Evolutionary conservation across 192 early-diverging fungal genomes (phyloP).

Genomic region (Podila horticola): DNA sequence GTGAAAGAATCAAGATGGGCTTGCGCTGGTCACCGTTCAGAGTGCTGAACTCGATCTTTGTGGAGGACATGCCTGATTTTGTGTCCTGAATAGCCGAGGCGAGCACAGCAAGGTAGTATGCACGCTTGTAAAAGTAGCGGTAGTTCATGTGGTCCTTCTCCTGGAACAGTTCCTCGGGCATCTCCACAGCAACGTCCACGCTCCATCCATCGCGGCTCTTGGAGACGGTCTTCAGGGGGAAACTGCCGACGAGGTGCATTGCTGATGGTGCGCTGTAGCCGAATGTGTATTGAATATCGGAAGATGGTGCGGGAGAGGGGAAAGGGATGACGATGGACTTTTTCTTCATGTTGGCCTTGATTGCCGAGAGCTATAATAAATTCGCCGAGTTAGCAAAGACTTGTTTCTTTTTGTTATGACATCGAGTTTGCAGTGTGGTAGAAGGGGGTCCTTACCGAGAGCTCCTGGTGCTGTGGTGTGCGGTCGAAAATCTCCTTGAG

Average conservation of each 20-base stretch:
- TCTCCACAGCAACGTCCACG: slow-evolving; percentile 91
- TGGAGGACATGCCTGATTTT: slow-evolving; percentile 56
- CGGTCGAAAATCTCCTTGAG: slow-evolving; percentile 76
- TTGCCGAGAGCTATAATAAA: slow-evolving; percentile 51
- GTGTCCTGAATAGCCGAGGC: slow-evolving; percentile 64
- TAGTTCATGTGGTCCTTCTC: slow-evolving; percentile 95
- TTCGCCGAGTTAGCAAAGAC: not conserved
- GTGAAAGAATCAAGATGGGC: slow-evolving; percentile 69
- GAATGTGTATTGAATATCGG: slow-evolving; percentile 81
- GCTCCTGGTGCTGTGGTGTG: slow-evolving; percentile 62
- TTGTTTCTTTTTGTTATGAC: too few species aligned
- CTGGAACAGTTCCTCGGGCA: slow-evolving; percentile 88
- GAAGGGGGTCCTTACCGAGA: slow-evolving; percentile 44
- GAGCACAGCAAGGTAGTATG: slow-evolving; percentile 88
- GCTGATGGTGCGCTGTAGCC: slow-evolving; percentile 78
- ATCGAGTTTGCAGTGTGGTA: too few species aligned
- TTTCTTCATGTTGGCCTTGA: slow-evolving; percentile 58
- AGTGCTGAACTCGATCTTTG: slow-evolving; percentile 61
- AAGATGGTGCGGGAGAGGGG: slow-evolving; percentile 78
- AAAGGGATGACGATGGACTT: slow-evolving; percentile 76
- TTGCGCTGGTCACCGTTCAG: slow-evolving; percentile 71
- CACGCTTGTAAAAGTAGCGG: slow-evolving; percentile 95
- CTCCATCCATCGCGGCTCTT: slow-evolving; percentile 71
- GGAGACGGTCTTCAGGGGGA: slow-evolving; percentile 78
- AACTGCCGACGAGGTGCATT: slow-evolving; percentile 90